Evolutionary conservation across 2,329 filamentous ascomycete species (phyloP), one percentile per base, ranked within the genome.

Genomic region (Ophiosphaerella korrae): DNA sequence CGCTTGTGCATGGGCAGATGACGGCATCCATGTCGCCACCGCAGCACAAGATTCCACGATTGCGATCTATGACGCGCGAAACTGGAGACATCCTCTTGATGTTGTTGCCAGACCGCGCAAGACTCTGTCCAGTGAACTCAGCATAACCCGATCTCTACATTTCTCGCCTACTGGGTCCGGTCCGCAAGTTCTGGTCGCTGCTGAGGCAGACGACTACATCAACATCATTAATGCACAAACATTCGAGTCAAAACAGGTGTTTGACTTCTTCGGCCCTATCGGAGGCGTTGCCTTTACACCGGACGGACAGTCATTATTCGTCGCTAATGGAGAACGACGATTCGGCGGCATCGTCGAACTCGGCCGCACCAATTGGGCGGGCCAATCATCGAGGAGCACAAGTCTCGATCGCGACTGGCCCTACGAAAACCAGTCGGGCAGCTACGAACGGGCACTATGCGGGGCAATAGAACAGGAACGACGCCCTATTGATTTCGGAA

Each of bases 1-100:
- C 63, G 85, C 89, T 1, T 91, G 88, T 63, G 89, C 88, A 58
- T 93, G 89, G 89, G 87, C 88, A 14, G 85, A 88, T 45, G 87
- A 92, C 66, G 89, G 88, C 29, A 85, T 86, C 75, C 87, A 86
- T 11, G 81, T 92, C 16, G 89, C 89, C 11, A 92, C 89, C 0
- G 89, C 86, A 18, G 88, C 87, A 54, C 89, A 93, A 71, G 89
- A 93, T 70, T 87, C 82, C 67, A 82, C 80, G 24, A 80, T 92
- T 58, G 84, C 86, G 57, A 84, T 93, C 42, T 92, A 88, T 85
- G 89, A 93, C 68, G 87, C 88, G 7, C 82, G 89, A 7, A 84
- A 82, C 46, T 90, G 88, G 86, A 79, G 75, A 11, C 5, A 11
- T 29, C 26, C 26, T 6, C 26, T 29, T 2, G 26, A 29, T 29